Conservation (phyloP, 192 early-diverging fungal genomes). For the Linnemannia hyalina region DNA sequence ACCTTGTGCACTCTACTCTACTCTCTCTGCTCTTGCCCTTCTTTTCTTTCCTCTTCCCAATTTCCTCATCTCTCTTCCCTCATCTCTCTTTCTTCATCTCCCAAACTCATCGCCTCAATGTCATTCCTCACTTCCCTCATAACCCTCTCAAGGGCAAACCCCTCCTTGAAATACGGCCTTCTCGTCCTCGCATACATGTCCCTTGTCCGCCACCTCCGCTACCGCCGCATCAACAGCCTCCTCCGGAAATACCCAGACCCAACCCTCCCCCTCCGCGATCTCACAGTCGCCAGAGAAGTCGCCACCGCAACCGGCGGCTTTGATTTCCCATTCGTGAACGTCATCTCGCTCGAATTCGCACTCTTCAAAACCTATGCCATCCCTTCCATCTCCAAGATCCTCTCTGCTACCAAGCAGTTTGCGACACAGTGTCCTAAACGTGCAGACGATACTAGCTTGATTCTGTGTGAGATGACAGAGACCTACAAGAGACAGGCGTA, state of each 20-base stretch:
- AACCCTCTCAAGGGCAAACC: not conserved
- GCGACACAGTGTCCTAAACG: slow-evolving; percentile 23
- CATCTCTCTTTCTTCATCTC: not conserved
- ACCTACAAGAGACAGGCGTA: slow-evolving; percentile 31
- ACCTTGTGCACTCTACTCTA: too few species aligned
- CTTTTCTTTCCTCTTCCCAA: slow-evolving; percentile 5
- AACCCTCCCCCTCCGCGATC: slow-evolving; percentile 40
- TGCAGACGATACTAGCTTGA: slow-evolving; percentile 54
- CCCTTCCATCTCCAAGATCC: slow-evolving; percentile 58
- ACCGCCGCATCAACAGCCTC: slow-evolving; percentile 41
- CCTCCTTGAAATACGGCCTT: not conserved
- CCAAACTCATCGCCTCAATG: not conserved
- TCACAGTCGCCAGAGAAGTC: slow-evolving; percentile 41
- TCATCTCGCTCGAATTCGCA: slow-evolving; percentile 50
- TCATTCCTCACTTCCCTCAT: not conserved
- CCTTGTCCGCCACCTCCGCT: slow-evolving; percentile 54
- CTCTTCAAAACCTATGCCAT: slow-evolving; percentile 60
- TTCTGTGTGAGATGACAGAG: slow-evolving; percentile 56
- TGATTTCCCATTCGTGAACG: slow-evolving; percentile 56
- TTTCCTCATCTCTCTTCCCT: not conserved
- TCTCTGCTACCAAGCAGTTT: slow-evolving; percentile 50
- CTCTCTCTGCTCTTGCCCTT: too few species aligned
- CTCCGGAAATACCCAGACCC: slow-evolving; percentile 58
- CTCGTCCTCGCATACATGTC: slow-evolving; percentile 31
- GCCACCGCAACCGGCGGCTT: slow-evolving; percentile 9